Evolutionary conservation across 306 rosid genomes (phyloP).

Genomic region (Medicago truncatula): MtrunA17r5.0-ANR NC_053043.1:4112501-4113000

Average conservation of each 20-base stretch:
- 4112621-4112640: too few relatives aligned
- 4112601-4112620: too few relatives aligned
- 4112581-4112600: too few relatives aligned
- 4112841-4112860: slow-evolving; percentile 63
- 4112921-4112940: not conserved
- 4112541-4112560: not conserved
- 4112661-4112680: slow-evolving; percentile 5
- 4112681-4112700: not conserved
- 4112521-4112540: not conserved
- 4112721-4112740: slow-evolving; percentile 37
- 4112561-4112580: too few relatives aligned
- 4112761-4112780: slow-evolving; percentile 86
- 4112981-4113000: too few relatives aligned
- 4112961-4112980: too few relatives aligned
- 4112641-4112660: not conserved
- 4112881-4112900: slow-evolving; percentile 49
- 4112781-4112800: slow-evolving; percentile 53
- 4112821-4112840: slow-evolving; percentile 63
- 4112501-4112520: not conserved
- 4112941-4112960: too few relatives aligned
- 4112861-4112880: slow-evolving; percentile 83
- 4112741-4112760: slow-evolving; percentile 89
- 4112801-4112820: slow-evolving; percentile 39
- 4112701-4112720: not conserved
- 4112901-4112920: not conserved